Base-by-base conservation (phyloP, 768 basidiomycete genomes). In the Bullera alba region DNA sequence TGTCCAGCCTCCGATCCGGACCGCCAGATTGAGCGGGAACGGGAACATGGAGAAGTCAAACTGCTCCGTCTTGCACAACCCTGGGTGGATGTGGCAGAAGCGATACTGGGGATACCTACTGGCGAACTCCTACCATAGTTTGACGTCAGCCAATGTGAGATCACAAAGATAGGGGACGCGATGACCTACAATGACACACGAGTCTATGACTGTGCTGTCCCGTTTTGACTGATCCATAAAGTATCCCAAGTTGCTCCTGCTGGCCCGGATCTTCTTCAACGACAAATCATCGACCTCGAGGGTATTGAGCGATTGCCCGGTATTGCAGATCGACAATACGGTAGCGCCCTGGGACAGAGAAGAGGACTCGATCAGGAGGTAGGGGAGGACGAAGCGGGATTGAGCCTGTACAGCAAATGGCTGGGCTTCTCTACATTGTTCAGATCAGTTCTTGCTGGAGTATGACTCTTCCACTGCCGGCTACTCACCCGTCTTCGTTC, bases 301-400 rank as follows among this genome's bases (percentile, higher is more conserved):
- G 19, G 23, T 30, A 27, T 42, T 21, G 2, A 51, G 36, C 14
- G 45, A 28, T 27, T 48, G 25, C 0, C 60, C 60, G 12, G 53
- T 15, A 36, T 57, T 58, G 15, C 42, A 36, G 8, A 61, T 48
- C 17, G 51, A 50, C 30, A 61, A 29, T n/a, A 61, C 53, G 4
- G 34, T 49, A 4, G 51, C 56, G 14, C 30, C 44, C 3, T 27
- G 16, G 14, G 23, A 12, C 6, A 54, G 29, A 16, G 25, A 19
- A 14, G 23, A 22, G 12, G 6, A 21, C 3, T 16, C 26, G 30
- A 39, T 37, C 16, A 61, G 39, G 23, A 48, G 34, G 46, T 52
- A 50, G 27, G 53, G 22, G 7, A 61, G 21, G 23, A 38, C 50
- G 50, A 61, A 61, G n/a, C 60, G 52, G 7, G 60, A 61, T n/a